Evolutionary conservation across 2,329 filamentous ascomycete species (phyloP), one percentile per base, ranked within the genome.

Genomic region (Aspergillus uvarum): DNA sequence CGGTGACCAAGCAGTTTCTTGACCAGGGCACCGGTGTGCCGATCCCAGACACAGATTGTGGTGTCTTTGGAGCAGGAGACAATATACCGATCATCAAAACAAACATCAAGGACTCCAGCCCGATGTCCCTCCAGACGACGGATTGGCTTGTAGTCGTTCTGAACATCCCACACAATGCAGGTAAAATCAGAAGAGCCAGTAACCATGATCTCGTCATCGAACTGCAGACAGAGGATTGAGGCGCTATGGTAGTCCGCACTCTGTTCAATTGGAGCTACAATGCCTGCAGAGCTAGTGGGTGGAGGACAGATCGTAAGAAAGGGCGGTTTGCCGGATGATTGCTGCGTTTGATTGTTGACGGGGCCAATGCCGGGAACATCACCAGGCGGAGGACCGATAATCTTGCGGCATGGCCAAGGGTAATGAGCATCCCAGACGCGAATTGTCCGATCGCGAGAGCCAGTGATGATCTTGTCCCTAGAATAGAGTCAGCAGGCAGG

Each of bases 61-160:
- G 89, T 87, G 77, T 99, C 95, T 77, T 99, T 99, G 74, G 92
- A 96, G 81, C 95, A 99, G 5, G 94, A 97, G 54, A 98, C 89
- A 69, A 99, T 97, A 77, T 96, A 89, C 68, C 89, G 88, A 65
- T 92, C 86, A 73, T 99, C 92, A 65, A 99, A 94, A 65, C 92
- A 94, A 10, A 99, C 87, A 73, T 99, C 95, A 14, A 99, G 84
- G 44, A 99, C 93, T 54, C 95, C 94, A 4, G 92, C 92, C 5
- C 85, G 86, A 78, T 99, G 95, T 63, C 89, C 87, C 35, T 81
- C 79, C 14, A 99, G 87, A 32, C 91, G 89, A 53, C 86, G 87
- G 61, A 96, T 86, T 0, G 95, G 93, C 60, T 85, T 83, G 75
- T 94, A 97, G 42, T 90, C 85, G 22, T 86, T 85, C 65, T 87